phyloP scores from a whole-genome alignment of 768 basidiomycete species.

The Boletus reticuloceps region DNA sequence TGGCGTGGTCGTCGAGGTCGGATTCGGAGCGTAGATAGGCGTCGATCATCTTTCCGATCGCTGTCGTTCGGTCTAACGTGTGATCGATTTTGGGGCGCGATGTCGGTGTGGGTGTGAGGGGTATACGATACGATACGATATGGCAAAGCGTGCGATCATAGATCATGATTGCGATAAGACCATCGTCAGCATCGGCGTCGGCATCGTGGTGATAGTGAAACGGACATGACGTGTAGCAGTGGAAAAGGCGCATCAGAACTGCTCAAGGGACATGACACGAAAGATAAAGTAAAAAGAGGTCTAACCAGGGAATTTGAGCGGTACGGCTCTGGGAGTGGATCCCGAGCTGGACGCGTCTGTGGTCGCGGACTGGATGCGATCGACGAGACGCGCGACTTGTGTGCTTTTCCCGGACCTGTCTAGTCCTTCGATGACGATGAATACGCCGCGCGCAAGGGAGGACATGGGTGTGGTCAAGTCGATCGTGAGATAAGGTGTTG shows the following conservation, averaged over 20 bases:
- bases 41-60: slow-evolving; percentile 92
- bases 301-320: slow-evolving; percentile 90
- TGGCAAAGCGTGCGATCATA: background rate
- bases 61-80: slow-evolving; percentile 76
- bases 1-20: slow-evolving; percentile 87
- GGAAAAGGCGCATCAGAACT: background rate
- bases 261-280: background rate
- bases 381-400: slow-evolving; percentile 63
- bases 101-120: too few species aligned
- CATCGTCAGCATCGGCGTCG: background rate
- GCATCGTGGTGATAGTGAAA: background rate
- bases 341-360: background rate
- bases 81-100: background rate
- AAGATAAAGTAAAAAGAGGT: background rate
- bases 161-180: background rate
- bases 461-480: background rate
- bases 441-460: slow-evolving; percentile 53
- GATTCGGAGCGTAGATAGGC: slow-evolving; percentile 80
- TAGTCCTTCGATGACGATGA: slow-evolving; percentile 95
- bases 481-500: too few species aligned
- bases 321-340: slow-evolving; percentile 36
- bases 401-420: slow-evolving; percentile 95
- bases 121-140: too few species aligned
- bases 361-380: slow-evolving; percentile 43
- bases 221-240: background rate